Evolutionary conservation across 2,329 filamentous ascomycete genomes (phyloP), one percentile per base, ranked within the genome.

Genomic region (Knufia petricola): DNA sequence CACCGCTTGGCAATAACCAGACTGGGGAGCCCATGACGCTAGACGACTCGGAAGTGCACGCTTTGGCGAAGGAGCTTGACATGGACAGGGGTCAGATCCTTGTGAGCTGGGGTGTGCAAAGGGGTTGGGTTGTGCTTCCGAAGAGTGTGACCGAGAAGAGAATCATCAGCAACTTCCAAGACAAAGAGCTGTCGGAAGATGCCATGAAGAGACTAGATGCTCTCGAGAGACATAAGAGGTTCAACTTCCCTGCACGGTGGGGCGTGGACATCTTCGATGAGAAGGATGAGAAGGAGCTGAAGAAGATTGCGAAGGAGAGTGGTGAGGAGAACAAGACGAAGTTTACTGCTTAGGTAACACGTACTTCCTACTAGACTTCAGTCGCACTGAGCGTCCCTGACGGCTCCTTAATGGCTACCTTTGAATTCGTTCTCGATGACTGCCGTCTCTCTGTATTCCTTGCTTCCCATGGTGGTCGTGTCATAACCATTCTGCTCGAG

Each of bases 401-500:
- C 12, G 12, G 6, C 12, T 12, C 26, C 26, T 28, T 28, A 28
- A 12, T 28, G 26, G 12, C 12, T 12, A 12, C 6, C 6, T 12
- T 28, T 28, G 26, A 12, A 12, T 28, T 28, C 26, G 12, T 28
- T 6, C 6, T 28, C 34, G n/a, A 37, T n/a, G 6, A n/a, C 34
- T 6, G 4, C n/a, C 6, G 34, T n/a, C n/a, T 37, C 34, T n/a
- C 34, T 37, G 34, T 7, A 37, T n/a, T 45, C 41, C 48, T 60
- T 59, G 26, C 57, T 63, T 23, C 78, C 78, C 68, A 82, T 66
- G 50, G 72, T 72, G 4, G 67, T 68, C 3, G 79, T 83, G 63
- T 95, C 87, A 68, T 84, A 95, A 2, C 88, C 88, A 50, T 90
- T 74, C 21, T 68, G 69, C 60, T 81, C 74, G 10, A 95, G 70